phyloP scores from a whole-genome alignment of 2,329 filamentous ascomycete genomes.

The Aspergillus intermedius region DNA sequence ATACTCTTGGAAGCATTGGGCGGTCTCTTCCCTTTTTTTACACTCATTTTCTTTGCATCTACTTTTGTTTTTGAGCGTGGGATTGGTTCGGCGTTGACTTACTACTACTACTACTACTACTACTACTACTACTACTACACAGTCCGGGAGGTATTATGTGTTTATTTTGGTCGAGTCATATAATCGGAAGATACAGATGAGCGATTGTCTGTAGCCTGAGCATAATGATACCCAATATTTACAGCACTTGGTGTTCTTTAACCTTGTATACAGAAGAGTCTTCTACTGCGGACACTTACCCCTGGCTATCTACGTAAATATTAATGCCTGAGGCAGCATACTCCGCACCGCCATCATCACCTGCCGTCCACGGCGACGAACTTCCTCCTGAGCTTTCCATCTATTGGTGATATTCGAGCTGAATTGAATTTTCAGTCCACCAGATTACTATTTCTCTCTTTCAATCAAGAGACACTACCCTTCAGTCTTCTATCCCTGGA shows the following conservation, averaged over 20 bases:
- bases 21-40: neutral
- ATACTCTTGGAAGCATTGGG: neutral
- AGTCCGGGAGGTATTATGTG: neutral
- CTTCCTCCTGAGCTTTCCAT: neutral
- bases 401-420: neutral
- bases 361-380: conserved; percentile 1
- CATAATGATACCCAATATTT: neutral
- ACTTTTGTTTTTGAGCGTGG: neutral
- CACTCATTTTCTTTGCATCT: neutral
- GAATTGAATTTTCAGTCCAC: too few species aligned
- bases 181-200: neutral
- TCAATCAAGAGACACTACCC: neutral
- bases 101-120: neutral
- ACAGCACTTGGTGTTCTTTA: neutral
- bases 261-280: neutral
- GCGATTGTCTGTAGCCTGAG: neutral
- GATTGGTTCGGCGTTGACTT: neutral
- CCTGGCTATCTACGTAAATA: neutral
- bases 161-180: neutral
- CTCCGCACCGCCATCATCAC: conserved; percentile 6
- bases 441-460: neutral
- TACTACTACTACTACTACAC: too few species aligned
- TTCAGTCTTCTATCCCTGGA: neutral
- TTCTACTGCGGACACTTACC: too few species aligned
- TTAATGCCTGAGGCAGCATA: conserved; percentile 6